Base-by-base conservation (phyloP, 2,329 filamentous ascomycete species). In the Ceratocystis harringtonii region DNA sequence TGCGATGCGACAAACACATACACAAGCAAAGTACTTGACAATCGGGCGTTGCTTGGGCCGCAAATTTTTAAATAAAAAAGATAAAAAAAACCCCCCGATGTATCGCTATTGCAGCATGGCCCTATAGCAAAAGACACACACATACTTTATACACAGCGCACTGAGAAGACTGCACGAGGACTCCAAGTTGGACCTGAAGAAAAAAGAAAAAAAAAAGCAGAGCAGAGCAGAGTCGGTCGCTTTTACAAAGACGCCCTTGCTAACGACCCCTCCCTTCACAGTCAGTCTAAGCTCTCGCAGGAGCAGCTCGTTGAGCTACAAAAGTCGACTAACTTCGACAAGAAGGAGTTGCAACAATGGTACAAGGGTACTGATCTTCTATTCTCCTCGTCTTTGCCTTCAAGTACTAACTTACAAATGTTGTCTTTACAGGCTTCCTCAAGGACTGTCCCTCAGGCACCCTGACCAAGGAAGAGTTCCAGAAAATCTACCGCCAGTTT, bases 301-400 rank as follows among this genome's bases (percentile, higher is more conserved):
- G 88, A 96, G 77, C 91, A 99, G 82, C 88, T 99, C 74, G 84
- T 84, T 70, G 94, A 99, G 77, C 85, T 99, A 71, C 92, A 97
- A 76, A 94, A 90, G 80, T 91, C 91, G 68, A 99, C 94, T 69
- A 91, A 97, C 77, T 99, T 99, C 74, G 94, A 99, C 78, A 96
- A 96, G 86, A 97, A 97, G 81, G 94, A 99, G 78, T 78, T 99
- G 74, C 94, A 99, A 76, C 92, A 97, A 85, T 99, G 94, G 94
- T 97, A 99, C 78, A 97, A 97, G 83, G 94, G 94, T 96, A 77
- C 69, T 84, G 70, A 57, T 43, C 58, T 55, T 22, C 43, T 60
- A 63, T 41, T 10, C 28, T 44, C 25, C 15, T 52, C 19, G 5
- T 25, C 45, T 43, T 41, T 30, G 19, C n/a, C 41, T 12, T 45